These are phyloP conservation scores for Ascochyta fabae DNA, from an alignment of 2,329 filamentous ascomycete species.

Conservation along the genomic window DNA sequence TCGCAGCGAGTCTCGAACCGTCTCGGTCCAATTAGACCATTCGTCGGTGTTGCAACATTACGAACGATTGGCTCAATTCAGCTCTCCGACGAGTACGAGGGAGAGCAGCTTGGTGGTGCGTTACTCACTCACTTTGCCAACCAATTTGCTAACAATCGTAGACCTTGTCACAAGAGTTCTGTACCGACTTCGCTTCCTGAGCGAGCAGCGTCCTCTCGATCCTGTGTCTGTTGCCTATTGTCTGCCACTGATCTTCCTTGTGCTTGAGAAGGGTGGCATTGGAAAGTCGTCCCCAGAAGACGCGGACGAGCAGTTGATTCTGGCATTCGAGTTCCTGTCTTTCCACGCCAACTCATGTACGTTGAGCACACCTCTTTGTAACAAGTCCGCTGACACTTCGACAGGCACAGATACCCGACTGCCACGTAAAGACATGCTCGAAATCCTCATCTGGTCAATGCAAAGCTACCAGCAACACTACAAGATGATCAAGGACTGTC, in stretches of 20 bases:
- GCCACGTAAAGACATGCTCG: conserved; percentile 76
- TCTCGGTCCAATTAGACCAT: conserved; percentile 77
- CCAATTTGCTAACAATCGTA: conserved; percentile 19
- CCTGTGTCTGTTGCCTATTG: conserved; percentile 85
- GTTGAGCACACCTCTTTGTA: conserved; percentile 21
- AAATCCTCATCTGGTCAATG: conserved; percentile 79
- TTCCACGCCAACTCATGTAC: conserved; percentile 83
- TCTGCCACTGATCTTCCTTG: conserved; percentile 78
- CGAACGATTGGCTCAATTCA: conserved; percentile 77
- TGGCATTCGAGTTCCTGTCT: conserved; percentile 85
- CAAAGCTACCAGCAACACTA: conserved; percentile 91
- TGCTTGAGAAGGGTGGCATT: conserved; percentile 81
- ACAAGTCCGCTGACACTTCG: conserved; percentile 21
- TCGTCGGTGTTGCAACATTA: conserved; percentile 86
- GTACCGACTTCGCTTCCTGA: conserved; percentile 87
- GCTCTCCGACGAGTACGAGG: conserved; percentile 72
- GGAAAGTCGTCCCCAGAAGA: conserved; percentile 73
- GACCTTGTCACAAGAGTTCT: conserved; percentile 81
- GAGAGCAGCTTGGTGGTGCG: conserved; percentile 74
- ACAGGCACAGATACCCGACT: conserved; percentile 71
- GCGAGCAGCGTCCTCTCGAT: conserved; percentile 94
- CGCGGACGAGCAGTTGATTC: conserved; percentile 84
- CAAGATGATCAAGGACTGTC: conserved; percentile 90
- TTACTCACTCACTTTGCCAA: conserved; percentile 31
- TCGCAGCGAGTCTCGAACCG: conserved; percentile 76